phyloP scores from a whole-genome alignment of 2,329 filamentous ascomycete genomes.

The Trichocomaceae sp. region DNA sequence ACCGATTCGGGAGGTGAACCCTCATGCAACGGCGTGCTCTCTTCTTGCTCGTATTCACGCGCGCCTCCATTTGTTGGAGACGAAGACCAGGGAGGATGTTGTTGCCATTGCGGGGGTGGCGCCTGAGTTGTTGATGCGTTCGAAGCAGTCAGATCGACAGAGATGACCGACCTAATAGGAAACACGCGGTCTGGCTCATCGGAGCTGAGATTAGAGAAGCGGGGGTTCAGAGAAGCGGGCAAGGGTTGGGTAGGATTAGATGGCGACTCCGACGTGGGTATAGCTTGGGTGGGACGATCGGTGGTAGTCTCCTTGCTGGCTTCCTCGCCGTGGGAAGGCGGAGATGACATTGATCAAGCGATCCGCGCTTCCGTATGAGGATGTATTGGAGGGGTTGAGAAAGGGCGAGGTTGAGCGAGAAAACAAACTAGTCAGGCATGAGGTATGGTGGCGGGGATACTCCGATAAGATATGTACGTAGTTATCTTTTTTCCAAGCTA shows the following conservation, averaged over 20 bases:
- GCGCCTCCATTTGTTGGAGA: conserved; percentile 19
- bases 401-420: not conserved
- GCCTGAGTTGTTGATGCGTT: conserved; percentile 3
- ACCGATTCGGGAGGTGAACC: not conserved
- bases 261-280: conserved; percentile 1
- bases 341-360: conserved; percentile 7
- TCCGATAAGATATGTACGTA: conserved; percentile 6
- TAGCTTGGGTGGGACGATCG: not conserved
- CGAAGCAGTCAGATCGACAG: conserved; percentile 38
- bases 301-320: not conserved
- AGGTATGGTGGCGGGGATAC: conserved; percentile 3
- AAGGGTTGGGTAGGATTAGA: conserved; percentile 2
- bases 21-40: not conserved
- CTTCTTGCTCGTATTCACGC: conserved; percentile 18
- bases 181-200: conserved; percentile 60
- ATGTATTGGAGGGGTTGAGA: not conserved
- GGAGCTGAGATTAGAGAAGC: conserved; percentile 23
- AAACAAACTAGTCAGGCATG: conserved; percentile 1
- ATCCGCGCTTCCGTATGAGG: not conserved
- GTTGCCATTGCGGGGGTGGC: conserved; percentile 24
- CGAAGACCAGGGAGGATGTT: not conserved
- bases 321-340: not conserved
- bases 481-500: not conserved
- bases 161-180: conserved; percentile 69
- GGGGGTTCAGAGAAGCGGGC: not conserved